A percentile compares a stretch with the other conserved stretches of the same genome.
Conservation (phyloP, 2,329 filamentous ascomycete genomes). For the Apiospora malaysiana region DNA sequence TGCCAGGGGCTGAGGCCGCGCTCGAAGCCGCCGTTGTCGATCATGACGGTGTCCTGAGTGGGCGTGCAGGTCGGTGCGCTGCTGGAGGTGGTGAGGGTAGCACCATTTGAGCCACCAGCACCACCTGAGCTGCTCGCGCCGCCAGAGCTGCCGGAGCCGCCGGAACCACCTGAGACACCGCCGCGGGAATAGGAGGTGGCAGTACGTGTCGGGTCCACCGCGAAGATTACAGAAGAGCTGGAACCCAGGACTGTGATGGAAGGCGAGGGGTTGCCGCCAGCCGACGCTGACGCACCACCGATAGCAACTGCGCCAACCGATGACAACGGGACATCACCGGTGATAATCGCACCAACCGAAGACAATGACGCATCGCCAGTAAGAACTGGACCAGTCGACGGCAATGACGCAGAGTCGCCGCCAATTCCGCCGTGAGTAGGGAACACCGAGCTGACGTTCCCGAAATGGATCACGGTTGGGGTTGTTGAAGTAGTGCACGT, state of each 20-base stretch:
- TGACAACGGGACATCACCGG: too few relatives aligned
- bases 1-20: constrained; percentile 3
- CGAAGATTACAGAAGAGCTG: not conserved
- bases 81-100: not conserved
- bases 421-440: not conserved
- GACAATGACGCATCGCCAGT: not conserved
- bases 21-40: constrained; percentile 17
- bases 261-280: not conserved
- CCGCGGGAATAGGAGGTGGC: not conserved
- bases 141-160: not conserved
- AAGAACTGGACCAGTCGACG: not conserved
- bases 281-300: not conserved
- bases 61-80: not conserved
- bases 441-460: not conserved
- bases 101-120: not conserved
- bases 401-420: not conserved
- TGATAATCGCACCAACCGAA: not conserved
- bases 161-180: not conserved
- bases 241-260: not conserved
- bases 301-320: not conserved
- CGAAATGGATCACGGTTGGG: not conserved
- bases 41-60: not conserved
- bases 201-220: not conserved
- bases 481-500: not conserved
- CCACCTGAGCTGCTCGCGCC: not conserved